phyloP scores from a whole-genome alignment of 768 basidiomycete genomes.

The Sutorius australiensis region DNA sequence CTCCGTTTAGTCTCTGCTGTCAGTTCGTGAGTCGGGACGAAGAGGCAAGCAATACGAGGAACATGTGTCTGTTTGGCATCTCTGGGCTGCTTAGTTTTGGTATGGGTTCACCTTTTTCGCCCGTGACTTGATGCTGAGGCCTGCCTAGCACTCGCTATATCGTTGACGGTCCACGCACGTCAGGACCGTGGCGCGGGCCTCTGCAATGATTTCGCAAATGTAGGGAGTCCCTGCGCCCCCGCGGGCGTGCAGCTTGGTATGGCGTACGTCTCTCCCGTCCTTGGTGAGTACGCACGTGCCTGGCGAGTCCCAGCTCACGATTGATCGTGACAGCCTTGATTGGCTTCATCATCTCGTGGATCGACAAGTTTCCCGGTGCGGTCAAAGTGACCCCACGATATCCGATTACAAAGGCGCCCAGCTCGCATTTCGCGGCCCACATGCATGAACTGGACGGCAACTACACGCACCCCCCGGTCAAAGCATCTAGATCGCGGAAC shows the following conservation, averaged over 20 bases:
- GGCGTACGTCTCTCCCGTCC: slow-evolving; percentile 27
- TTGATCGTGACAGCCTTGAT: slow-evolving; percentile 11
- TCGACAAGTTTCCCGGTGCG: slow-evolving; percentile 28
- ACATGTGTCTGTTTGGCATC: slow-evolving; percentile 20
- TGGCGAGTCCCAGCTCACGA: background rate
- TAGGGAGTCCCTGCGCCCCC: slow-evolving; percentile 17
- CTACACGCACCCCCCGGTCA: slow-evolving; percentile 13
- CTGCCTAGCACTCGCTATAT: slow-evolving; percentile 14
- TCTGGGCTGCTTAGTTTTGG: slow-evolving; percentile 18
- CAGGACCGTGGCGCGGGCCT: slow-evolving; percentile 16
- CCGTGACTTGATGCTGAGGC: background rate
- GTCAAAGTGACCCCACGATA: slow-evolving; percentile 24
- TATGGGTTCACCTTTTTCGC: slow-evolving; percentile 1
- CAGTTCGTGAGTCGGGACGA: slow-evolving; percentile 8
- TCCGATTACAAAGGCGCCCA: slow-evolving; percentile 30
- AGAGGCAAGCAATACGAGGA: slow-evolving; percentile 23
- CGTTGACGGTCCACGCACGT: slow-evolving; percentile 29
- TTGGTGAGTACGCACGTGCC: slow-evolving; percentile 20
- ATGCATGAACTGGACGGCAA: slow-evolving; percentile 22
- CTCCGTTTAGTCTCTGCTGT: slow-evolving; percentile 12
- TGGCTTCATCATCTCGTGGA: slow-evolving; percentile 24
- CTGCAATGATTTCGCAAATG: slow-evolving; percentile 29
- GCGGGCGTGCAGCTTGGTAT: slow-evolving; percentile 25
- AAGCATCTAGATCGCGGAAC: slow-evolving; percentile 7
- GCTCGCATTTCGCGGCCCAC: slow-evolving; percentile 24